Evolutionary conservation across 2,329 filamentous ascomycete species (phyloP).

Genomic region (Phoma herbarum): DNA sequence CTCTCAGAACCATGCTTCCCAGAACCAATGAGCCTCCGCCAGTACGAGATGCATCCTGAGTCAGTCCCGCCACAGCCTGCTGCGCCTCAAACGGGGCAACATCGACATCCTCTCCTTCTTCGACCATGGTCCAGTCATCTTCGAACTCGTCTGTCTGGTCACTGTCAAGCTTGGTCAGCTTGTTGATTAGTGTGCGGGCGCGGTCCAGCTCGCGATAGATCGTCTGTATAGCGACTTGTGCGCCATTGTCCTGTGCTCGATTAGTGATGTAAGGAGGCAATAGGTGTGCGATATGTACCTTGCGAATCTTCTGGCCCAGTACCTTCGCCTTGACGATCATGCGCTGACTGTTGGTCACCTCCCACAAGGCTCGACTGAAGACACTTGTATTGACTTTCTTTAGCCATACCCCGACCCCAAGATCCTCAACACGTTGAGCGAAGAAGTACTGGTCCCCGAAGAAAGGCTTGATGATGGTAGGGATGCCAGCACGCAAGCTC

Average conservation of each 20-base stretch:
- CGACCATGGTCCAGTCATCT: constrained; percentile 92
- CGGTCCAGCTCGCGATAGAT: constrained; percentile 97
- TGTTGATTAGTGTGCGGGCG: constrained; percentile 82
- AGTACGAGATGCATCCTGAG: constrained; percentile 32
- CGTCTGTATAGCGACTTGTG: constrained; percentile 87
- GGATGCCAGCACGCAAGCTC: constrained; percentile 86
- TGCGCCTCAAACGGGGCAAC: constrained; percentile 34
- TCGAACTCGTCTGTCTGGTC: constrained; percentile 68
- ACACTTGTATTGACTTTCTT: constrained; percentile 88
- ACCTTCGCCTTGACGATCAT: constrained; percentile 88
- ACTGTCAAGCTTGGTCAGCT: constrained; percentile 53
- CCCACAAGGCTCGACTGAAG: constrained; percentile 88
- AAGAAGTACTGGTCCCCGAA: constrained; percentile 99
- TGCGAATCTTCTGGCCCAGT: constrained; percentile 86
- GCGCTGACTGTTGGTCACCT: constrained; percentile 85
- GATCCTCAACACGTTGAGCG: constrained; percentile 84
- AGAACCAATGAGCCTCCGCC: constrained; percentile 38
- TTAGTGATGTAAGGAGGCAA: constrained; percentile 31
- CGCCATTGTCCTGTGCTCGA: constrained; percentile 77
- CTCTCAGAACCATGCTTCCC: constrained; percentile 45
- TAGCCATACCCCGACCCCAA: constrained; percentile 89
- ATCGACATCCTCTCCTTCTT: constrained; percentile 60
- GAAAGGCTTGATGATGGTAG: constrained; percentile 94
- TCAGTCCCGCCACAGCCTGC: constrained; percentile 32
- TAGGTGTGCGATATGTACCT: constrained; percentile 63